These are phyloP conservation scores for Byssothecium circinans DNA, from an alignment of 2,329 filamentous ascomycete genomes.

Conservation along the genomic window DNA sequence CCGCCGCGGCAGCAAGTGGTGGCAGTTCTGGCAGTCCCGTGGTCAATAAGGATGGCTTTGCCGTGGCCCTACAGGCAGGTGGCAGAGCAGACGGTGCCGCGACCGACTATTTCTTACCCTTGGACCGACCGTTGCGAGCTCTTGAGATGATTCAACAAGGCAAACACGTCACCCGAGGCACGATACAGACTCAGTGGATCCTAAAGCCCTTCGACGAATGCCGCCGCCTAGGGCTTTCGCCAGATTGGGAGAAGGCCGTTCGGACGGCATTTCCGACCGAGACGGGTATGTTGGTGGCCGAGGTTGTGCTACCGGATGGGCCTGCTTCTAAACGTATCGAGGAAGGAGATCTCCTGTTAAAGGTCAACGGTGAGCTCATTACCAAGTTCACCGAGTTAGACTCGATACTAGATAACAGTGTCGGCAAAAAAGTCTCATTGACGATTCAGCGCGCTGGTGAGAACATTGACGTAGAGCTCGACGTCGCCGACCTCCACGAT, in stretches of 20 bases:
- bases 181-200: constrained; percentile 97
- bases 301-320: constrained; percentile 89
- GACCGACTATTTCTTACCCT: constrained; percentile 94
- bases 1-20: constrained; percentile 92
- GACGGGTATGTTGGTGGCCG: constrained; percentile 94
- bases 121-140: constrained; percentile 86
- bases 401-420: constrained; percentile 85
- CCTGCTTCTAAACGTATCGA: constrained; percentile 85
- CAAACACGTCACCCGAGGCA: constrained; percentile 78
- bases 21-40: constrained; percentile 98
- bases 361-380: constrained; percentile 89
- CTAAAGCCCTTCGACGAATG: constrained; percentile 98
- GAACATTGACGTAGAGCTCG: constrained; percentile 80
- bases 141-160: constrained; percentile 80
- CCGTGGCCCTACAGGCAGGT: constrained; percentile 90
- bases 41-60: constrained; percentile 90
- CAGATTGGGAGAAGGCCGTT: constrained; percentile 83
- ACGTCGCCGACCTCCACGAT: constrained; percentile 84
- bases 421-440: constrained; percentile 75
- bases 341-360: constrained; percentile 90
- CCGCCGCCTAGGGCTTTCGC: constrained; percentile 78
- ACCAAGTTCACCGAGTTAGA: constrained; percentile 92
- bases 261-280: constrained; percentile 85
- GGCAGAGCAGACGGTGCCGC: constrained; percentile 92
- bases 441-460: constrained; percentile 86